Base-by-base conservation (phyloP, 2,329 filamentous ascomycete genomes). In the Botrytis porri region DNA sequence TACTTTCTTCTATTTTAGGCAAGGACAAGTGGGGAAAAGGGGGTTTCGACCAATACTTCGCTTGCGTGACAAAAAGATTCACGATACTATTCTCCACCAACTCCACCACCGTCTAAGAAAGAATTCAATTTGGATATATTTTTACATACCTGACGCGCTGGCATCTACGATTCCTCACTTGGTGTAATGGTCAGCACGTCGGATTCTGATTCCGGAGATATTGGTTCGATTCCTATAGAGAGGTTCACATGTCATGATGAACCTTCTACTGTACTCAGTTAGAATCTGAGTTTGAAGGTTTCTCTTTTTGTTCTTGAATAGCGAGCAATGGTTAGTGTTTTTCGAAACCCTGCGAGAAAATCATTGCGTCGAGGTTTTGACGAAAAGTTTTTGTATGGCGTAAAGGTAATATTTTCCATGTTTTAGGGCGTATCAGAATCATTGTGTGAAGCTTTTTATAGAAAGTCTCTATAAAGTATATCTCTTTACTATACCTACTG, bases 181-280 rank as follows among this genome's bases (percentile, higher is more conserved):
- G 60, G 60, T 71, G 62, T 72, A 72, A 72, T 60, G 70, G 62
- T 72, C 41, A 72, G 70, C 70, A 67, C 62, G 32, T 69, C 70
- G 70, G 70, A 72, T 72, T 72, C 70, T 72, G 70, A 72, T 72
- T 72, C 70, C 62, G 70, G 70, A 72, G 70, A 72, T 72, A 60
- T 72, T 72, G 70, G 70, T 69, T 69, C 63, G 70, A 72, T 72
- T 72, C 70, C 70, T 72, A 72, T 72, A 57, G 35, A 41, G 48
- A 67, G 65, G 64, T 66, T 69, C 51, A 25, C 10, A 8, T 0
- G 2, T 20, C 1, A 4, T 7, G 10, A 3, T 25, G 48, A 32
- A 14, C 1, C 12, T 41, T 41, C 65, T 59, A 37, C 25, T 0
- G 1, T 3, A 1, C 37, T 25, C 51, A 32, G 37, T 35, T 69